phyloP scores from a whole-genome alignment of 192 early-diverging fungal genomes.

The Allomyces macrogynus region DNA sequence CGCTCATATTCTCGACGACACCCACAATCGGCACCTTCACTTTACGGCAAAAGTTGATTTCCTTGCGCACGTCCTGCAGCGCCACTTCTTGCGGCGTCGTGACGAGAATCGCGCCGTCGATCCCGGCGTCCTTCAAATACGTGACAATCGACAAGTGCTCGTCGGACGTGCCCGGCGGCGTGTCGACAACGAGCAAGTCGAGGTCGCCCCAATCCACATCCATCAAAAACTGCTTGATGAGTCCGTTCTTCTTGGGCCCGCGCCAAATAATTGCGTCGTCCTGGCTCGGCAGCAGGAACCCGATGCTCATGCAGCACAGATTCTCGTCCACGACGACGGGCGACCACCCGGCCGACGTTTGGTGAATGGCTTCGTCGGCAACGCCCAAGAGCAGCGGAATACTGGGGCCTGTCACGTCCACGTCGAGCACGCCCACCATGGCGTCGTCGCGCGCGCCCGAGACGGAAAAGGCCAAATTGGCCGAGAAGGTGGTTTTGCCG shows the following conservation, averaged over 20 bases:
- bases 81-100: constrained; percentile 88
- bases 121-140: constrained; percentile 48
- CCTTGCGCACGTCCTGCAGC: constrained; percentile 84
- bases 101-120: constrained; percentile 74
- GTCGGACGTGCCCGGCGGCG: constrained; percentile 91
- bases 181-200: constrained; percentile 86
- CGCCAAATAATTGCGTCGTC: constrained; percentile 91
- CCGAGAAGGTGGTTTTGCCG: constrained; percentile 82
- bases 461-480: constrained; percentile 73
- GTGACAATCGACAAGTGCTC: constrained; percentile 81
- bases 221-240: constrained; percentile 90
- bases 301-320: constrained; percentile 75
- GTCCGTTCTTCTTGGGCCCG: constrained; percentile 78
- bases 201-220: constrained; percentile 86
- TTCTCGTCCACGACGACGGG: constrained; percentile 61
- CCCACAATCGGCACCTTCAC: constrained; percentile 76
- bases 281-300: constrained; percentile 68
- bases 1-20: constrained; percentile 93
- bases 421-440: constrained; percentile 68
- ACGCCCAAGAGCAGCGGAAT: constrained; percentile 82
- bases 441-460: constrained; percentile 16
- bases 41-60: constrained; percentile 88
- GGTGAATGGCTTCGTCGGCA: constrained; percentile 61
- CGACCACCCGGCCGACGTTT: constrained; percentile 56
- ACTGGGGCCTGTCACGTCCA: constrained; percentile 91